Base-by-base conservation (phyloP, 805 yeast genomes). In the Metschnikowia drakensbergensis region DNA sequence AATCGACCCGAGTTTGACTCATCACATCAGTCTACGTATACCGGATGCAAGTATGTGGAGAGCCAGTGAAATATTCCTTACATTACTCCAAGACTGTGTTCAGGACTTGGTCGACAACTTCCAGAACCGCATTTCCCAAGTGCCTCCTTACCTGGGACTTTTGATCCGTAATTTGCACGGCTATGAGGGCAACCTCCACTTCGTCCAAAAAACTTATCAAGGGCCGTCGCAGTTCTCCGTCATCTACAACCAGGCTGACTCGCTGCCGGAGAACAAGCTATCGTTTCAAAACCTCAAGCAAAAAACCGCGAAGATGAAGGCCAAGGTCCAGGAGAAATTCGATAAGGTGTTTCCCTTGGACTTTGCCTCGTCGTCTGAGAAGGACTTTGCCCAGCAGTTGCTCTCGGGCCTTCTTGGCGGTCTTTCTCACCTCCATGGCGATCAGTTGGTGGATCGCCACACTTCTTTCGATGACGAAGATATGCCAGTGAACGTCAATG, bases 361-460 rank as follows among this genome's bases (percentile, higher is more conserved):
- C 10, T 66, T 76, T 0, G 92, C 91, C 2, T 86, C 79, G 59
- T 66, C 75, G 42, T 62, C 59, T 6, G 62, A 63, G 41, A 58
- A 67, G 48, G 58, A 58, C 37, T 91, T 94, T 68, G 96, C 90
- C 1, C 75, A 86, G 57, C 91, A 88, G 57, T 72, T 89, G 36
- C 61, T 92, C 7, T 86, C 97, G 0, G 92, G 91, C 48, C 72
- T 94, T 38, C 63, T 88, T 48, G 99, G 97, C 22, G 98, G 98
- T 10, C 77, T 94, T 45, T 88, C 96, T 2, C 90, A 89, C 66
- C 86, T 86, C 59, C 75, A 87, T 59, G 98, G 99, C 31, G 86
- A 83, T 45, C 87, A 85, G 44, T 60, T 86, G 43, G 94, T 94
- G 25, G 96, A 91, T 62, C 72, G 96, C 55, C 74, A 75, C 4